These are phyloP conservation scores for Syncephalastrum racemosum DNA, from an alignment of 371 early-diverging fungal species.

Conservation along the genomic window DNA sequence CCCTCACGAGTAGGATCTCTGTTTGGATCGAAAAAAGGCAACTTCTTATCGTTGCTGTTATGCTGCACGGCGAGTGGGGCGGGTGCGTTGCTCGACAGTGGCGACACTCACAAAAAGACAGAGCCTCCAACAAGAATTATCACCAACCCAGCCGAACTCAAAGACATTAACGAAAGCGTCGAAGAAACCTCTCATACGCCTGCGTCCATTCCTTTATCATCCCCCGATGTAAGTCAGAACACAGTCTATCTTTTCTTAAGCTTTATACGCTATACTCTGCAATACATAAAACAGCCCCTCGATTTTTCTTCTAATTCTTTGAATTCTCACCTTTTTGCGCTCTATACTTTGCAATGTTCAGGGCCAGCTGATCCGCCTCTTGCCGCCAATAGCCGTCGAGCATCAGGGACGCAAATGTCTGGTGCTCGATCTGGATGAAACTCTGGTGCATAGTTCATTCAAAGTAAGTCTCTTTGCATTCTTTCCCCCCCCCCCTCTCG, in stretches of 20 bases:
- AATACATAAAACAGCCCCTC: not conserved
- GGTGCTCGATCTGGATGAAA: slow-evolving; percentile 69
- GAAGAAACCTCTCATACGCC: slow-evolving; percentile 8
- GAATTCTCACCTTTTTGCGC: not conserved
- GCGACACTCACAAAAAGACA: slow-evolving; percentile 11
- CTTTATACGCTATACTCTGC: not conserved
- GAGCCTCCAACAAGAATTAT: slow-evolving; percentile 5
- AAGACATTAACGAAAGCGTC: slow-evolving; percentile 1
- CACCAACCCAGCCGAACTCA: slow-evolving; percentile 8
- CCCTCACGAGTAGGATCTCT: slow-evolving; percentile 14
- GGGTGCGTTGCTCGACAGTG: slow-evolving; percentile 14
- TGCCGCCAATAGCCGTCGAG: slow-evolving; percentile 42
- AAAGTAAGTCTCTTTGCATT: slow-evolving; percentile 32
- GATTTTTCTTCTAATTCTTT: slow-evolving; percentile 8
- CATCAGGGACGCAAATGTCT: slow-evolving; percentile 50
- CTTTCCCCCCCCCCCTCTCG: not conserved
- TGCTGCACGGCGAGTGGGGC: slow-evolving; percentile 23
- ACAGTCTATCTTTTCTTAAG: not conserved
- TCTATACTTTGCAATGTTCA: slow-evolving; percentile 2
- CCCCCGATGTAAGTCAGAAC: slow-evolving; percentile 12
- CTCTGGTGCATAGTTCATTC: slow-evolving; percentile 65
- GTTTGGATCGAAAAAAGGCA: slow-evolving; percentile 7
- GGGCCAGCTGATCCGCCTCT: slow-evolving; percentile 32
- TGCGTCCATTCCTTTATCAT: slow-evolving; percentile 8
- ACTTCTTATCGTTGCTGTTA: slow-evolving; percentile 20